These are phyloP conservation scores for Leccinum aurantiacum DNA, from an alignment of 768 basidiomycete species.

Conservation along the genomic window DNA sequence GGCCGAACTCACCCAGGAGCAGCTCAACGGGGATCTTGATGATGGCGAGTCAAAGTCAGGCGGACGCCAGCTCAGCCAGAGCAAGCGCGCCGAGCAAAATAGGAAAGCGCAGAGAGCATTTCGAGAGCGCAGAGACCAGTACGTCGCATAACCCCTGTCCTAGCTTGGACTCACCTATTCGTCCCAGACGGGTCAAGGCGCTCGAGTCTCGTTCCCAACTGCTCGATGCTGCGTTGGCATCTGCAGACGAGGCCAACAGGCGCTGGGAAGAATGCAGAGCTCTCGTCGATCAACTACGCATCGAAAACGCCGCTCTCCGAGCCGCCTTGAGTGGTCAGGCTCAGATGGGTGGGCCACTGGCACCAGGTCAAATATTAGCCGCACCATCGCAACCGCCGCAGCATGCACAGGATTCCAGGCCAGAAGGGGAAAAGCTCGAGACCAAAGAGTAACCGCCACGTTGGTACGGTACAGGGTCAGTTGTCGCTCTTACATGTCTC, in stretches of 20 bases:
- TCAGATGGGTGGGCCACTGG: slow-evolving; percentile 35
- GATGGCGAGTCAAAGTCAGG: slow-evolving; percentile 17
- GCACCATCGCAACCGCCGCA: slow-evolving; percentile 23
- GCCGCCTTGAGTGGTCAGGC: slow-evolving; percentile 56
- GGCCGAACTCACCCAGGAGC: slow-evolving; percentile 30
- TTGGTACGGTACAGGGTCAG: neutral
- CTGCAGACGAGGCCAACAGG: slow-evolving; percentile 84
- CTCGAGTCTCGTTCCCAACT: slow-evolving; percentile 84
- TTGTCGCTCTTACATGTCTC: slow-evolving; percentile 1
- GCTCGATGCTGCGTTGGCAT: slow-evolving; percentile 81
- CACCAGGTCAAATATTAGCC: slow-evolving; percentile 28
- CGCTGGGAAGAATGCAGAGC: slow-evolving; percentile 91
- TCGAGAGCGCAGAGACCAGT: slow-evolving; percentile 88
- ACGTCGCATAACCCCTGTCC: slow-evolving; percentile 26
- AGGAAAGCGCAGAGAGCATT: slow-evolving; percentile 93
- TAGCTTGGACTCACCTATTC: slow-evolving; percentile 14
- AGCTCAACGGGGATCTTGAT: slow-evolving; percentile 21
- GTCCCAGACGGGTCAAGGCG: slow-evolving; percentile 75
- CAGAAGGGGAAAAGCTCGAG: slow-evolving; percentile 32
- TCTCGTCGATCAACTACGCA: slow-evolving; percentile 82
- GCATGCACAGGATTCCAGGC: slow-evolving; percentile 21
- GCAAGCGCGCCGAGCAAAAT: slow-evolving; percentile 92
- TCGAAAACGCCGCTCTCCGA: slow-evolving; percentile 78
- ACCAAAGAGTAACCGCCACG: slow-evolving; percentile 23
- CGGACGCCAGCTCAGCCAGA: slow-evolving; percentile 66